Evolutionary conservation across 2,329 filamentous ascomycete species (phyloP), one percentile per base, ranked within the genome.

Genomic region (Trichoderma sp.): DNA sequence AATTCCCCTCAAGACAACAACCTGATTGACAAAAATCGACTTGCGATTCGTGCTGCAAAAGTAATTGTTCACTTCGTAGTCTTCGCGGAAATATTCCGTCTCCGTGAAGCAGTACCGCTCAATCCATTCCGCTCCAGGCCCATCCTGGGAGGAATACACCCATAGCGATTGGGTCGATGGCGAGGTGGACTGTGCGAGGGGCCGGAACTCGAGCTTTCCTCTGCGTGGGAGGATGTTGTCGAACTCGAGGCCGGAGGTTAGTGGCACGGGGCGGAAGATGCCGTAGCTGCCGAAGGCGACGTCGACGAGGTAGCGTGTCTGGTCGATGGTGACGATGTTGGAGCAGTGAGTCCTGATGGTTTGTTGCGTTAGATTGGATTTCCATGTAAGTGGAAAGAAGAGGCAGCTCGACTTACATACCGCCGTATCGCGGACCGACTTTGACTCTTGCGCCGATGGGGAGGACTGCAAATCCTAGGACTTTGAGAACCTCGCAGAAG

Each of bases 261-360:
- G 72, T 0, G 73, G 77, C 1, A 82, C 60, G 4, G 80, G 80
- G 1, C 69, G 54, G 29, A 73, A 70, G 5, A 79, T 69, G 9
- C 73, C 74, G 70, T 85, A 82, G 64, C 81, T 82, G 22, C 88
- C 88, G 72, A 89, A 90, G 29, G 85, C 87, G 15, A 90, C 85
- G 73, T 90, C 89, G 32, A 86, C 80, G 70, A 84, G 75, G 73
- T 84, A 85, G 50, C 78, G 76, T 52, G 79, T 78, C 27, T 77
- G 75, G 10, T 79, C 76, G 25, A 91, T 80, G 29, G 80, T 84
- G 56, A 89, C 82, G 65, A 90, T 82, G 72, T 87, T 85, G 64
- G 88, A 78, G 80, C 89, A 86, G 74, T 90, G 88, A 15, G 79
- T 78, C 85, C 86, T 83, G 34, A 7, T 1, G 32, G n/a, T 13